Evolutionary conservation across 257 asterid species (phyloP).

Genomic region (Perilla frutescens): DNA sequence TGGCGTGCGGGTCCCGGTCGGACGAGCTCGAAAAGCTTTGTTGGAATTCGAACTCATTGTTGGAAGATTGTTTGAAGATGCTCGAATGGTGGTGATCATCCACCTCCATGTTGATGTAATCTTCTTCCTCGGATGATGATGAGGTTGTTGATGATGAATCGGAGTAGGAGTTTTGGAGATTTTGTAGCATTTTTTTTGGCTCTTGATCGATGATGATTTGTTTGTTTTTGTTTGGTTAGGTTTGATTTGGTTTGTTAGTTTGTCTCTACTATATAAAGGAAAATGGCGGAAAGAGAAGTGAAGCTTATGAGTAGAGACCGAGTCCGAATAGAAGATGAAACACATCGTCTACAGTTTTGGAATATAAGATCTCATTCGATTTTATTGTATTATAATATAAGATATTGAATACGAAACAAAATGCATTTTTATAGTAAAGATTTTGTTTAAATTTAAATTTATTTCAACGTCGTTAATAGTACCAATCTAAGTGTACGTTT

Average conservation of each 20-base stretch:
- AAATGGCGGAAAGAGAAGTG: neutral
- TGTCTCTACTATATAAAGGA: conserved; percentile 38
- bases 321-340: no score
- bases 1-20: conserved; percentile 48
- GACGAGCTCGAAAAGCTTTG: conserved; percentile 72
- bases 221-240: neutral
- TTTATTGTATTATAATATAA: no score
- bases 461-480: no score
- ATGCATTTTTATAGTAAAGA: no score
- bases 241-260: conserved; percentile 19
- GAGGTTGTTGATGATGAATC: conserved; percentile 36
- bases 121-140: conserved; percentile 39
- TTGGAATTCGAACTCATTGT: conserved; percentile 82
- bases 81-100: conserved; percentile 41
- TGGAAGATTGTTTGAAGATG: conserved; percentile 44
- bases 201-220: neutral
- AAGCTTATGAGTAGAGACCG: no score
- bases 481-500: no score
- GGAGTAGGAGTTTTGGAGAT: conserved; percentile 42
- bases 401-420: no score
- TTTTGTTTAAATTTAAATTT: no score
- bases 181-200: conserved; percentile 48
- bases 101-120: conserved; percentile 80
- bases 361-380: no score
- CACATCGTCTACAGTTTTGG: no score